These are phyloP conservation scores for Fusarium newnesense DNA, from an alignment of 2,329 filamentous ascomycete species.

Conservation along the genomic window DNA sequence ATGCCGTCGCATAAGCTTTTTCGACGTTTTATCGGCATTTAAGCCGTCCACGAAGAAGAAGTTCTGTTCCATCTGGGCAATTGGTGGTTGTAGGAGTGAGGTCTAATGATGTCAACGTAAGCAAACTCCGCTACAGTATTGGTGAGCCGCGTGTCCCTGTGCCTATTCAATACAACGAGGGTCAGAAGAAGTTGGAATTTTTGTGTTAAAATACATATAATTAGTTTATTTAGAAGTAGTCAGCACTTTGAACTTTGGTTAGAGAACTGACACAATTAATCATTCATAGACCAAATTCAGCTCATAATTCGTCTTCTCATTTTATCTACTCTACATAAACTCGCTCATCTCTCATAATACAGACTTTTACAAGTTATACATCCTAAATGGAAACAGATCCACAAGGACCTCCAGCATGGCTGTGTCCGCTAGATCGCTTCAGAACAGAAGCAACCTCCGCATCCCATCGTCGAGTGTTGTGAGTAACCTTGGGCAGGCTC, in stretches of 20 bases:
- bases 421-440: conserved; percentile 40
- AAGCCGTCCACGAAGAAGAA: conserved; percentile 20
- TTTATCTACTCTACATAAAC: conserved; percentile 24
- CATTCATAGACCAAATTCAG: background rate
- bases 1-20: conserved; percentile 14
- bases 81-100: background rate
- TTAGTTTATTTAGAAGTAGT: no score
- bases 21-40: background rate
- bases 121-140: background rate
- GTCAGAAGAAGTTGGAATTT: no score
- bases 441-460: conserved; percentile 46
- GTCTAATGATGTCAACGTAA: background rate
- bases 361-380: background rate
- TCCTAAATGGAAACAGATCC: conserved; percentile 26
- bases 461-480: conserved; percentile 44
- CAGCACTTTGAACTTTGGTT: background rate
- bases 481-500: conserved; percentile 44
- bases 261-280: background rate
- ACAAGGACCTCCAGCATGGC: conserved; percentile 45
- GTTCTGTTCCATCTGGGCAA: background rate
- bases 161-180: background rate
- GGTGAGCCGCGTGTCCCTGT: background rate
- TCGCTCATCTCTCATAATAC: conserved; percentile 23
- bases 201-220: no score
- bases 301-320: conserved; percentile 27